Evolutionary conservation across 192 early-diverging fungal species (phyloP), one percentile per base, ranked within the genome.

Genomic region (Bifiguratus adelaidae): DNA sequence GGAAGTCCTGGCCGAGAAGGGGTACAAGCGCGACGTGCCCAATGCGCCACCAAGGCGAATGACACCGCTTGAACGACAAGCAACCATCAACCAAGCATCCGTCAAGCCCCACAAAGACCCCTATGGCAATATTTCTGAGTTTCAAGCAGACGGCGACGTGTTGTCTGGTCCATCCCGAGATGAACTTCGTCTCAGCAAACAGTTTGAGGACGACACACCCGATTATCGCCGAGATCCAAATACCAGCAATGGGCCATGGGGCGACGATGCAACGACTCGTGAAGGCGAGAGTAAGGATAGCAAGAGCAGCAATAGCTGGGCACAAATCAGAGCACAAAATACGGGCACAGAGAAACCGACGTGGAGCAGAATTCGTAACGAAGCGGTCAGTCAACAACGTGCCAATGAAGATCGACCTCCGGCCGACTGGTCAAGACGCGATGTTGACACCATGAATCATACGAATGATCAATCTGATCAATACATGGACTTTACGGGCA

Each of bases 291-390:
- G n/a, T n/a, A n/a, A n/a, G n/a, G n/a, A n/a, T n/a, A n/a, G n/a
- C n/a, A n/a, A n/a, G n/a, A n/a, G n/a, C n/a, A n/a, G n/a, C n/a
- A n/a, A n/a, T n/a, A n/a, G 44, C 9, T 62, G 60, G 60, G 60
- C 51, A 29, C 38, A 52, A 26, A 36, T 62, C 16, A 48, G 60
- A 7, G 33, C 60, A 18, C 32, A 47, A n/a, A 62, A 48, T 20
- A 20, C 47, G 24, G 53, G 53, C n/a, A 62, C 46, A 35, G 44
- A 45, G 12, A 26, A 30, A 8, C 44, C 25, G 13, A 44, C 53
- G 1, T 62, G 60, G 60, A 21, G 48, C 13, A 50, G 48, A 13
- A 11, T 62, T 32, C 38, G 60, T 38, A 19, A 33, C 19, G 33
- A 62, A 22, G 49, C 60, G 7, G n/a, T n/a, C n/a, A n/a, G n/a